These are phyloP conservation scores for Scytalidium lignicola DNA, from an alignment of 2,329 filamentous ascomycete species.

Conservation along the genomic window DNA sequence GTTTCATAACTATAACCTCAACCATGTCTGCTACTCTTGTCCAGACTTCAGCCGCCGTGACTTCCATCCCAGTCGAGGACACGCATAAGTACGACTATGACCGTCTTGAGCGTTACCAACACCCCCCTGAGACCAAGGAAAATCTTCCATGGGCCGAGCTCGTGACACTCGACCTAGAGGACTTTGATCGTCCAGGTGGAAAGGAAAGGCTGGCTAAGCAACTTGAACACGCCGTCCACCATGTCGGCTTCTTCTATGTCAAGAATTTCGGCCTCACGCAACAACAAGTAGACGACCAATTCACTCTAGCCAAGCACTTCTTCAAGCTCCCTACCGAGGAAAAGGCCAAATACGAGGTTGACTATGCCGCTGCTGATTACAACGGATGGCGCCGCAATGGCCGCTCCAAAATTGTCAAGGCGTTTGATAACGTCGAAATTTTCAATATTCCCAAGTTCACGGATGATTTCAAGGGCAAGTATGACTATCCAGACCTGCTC, in stretches of 20 bases:
- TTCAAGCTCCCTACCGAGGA: slow-evolving; percentile 52
- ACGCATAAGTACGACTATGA: slow-evolving; percentile 15
- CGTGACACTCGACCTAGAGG: slow-evolving; percentile 46
- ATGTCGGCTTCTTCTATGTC: slow-evolving; percentile 57
- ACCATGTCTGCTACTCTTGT: slow-evolving; percentile 15
- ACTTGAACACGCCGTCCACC: slow-evolving; percentile 44
- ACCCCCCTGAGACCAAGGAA: slow-evolving; percentile 42
- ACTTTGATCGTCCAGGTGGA: slow-evolving; percentile 42
- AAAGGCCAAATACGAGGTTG: slow-evolving; percentile 50
- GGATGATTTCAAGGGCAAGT: slow-evolving; percentile 35
- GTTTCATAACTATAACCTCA: neutral
- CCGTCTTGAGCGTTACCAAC: slow-evolving; percentile 34
- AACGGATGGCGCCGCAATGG: slow-evolving; percentile 51
- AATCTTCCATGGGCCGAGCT: slow-evolving; percentile 46
- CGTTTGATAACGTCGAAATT: slow-evolving; percentile 50
- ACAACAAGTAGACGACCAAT: slow-evolving; percentile 55
- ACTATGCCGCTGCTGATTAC: slow-evolving; percentile 48
- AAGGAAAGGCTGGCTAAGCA: slow-evolving; percentile 46
- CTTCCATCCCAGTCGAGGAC: slow-evolving; percentile 11
- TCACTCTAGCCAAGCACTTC: slow-evolving; percentile 54
- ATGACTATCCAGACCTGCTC: slow-evolving; percentile 40
- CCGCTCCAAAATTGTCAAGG: slow-evolving; percentile 6
- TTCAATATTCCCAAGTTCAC: slow-evolving; percentile 57
- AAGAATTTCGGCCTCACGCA: slow-evolving; percentile 57
- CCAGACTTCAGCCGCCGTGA: slow-evolving; percentile 8